Conservation (phyloP, 164 flowering plant species). For the Vitis amurensis region DNA sequence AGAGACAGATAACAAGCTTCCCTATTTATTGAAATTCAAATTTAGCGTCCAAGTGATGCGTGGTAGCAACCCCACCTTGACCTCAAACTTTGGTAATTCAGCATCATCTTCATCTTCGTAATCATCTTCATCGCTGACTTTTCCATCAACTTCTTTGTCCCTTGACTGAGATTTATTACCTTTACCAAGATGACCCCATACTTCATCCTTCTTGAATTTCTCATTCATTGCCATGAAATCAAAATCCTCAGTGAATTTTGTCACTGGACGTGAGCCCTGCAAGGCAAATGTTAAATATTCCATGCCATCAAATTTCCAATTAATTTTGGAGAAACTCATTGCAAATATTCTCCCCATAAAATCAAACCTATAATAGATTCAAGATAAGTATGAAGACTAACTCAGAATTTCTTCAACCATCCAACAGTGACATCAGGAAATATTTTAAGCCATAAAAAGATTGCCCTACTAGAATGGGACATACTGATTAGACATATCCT, state of each 20-base stretch:
- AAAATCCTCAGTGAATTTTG: conserved; percentile 79
- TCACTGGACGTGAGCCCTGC: conserved; percentile 54
- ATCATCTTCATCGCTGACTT: conserved; percentile 18
- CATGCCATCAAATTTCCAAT: no score
- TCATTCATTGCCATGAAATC: conserved; percentile 95
- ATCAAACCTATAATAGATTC: no score
- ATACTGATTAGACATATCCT: no score
- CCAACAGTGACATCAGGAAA: no score
- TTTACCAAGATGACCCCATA: conserved; percentile 92
- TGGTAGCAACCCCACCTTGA: conserved; percentile 29
- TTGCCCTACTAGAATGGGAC: no score
- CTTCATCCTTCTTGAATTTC: conserved; percentile 92
- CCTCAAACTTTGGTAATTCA: conserved; percentile 35
- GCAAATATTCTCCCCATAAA: no score
- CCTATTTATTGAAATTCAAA: background rate
- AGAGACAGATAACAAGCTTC: background rate
- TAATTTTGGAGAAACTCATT: no score
- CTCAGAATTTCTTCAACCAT: no score
- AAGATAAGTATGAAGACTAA: no score
- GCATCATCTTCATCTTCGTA: conserved; percentile 43
- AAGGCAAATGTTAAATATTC: background rate
- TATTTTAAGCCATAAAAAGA: no score
- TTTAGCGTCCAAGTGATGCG: background rate
- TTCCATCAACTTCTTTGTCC: conserved; percentile 25
- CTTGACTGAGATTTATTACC: conserved; percentile 17